A percentile compares a stretch with the other conserved stretches of the same genome.
These are phyloP conservation scores for Ogataea methylovora DNA, from an alignment of 805 yeast species.

Conservation along the genomic window DNA sequence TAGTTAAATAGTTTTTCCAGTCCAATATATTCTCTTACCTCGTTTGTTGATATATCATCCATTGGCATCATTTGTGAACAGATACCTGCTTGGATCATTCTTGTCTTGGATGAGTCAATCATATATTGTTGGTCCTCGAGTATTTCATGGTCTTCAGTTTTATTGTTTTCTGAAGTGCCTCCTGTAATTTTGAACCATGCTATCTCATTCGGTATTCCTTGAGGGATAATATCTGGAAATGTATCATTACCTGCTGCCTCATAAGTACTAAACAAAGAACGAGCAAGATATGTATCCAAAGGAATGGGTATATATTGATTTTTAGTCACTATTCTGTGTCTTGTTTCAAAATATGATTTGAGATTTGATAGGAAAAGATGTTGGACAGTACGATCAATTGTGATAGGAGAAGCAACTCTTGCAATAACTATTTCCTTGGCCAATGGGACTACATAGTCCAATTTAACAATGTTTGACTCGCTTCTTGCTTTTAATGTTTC, in stretches of 20 bases:
- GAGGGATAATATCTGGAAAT: slow-evolving; percentile 37
- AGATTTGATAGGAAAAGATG: slow-evolving; percentile 53
- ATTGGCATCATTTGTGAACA: slow-evolving; percentile 19
- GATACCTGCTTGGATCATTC: slow-evolving; percentile 62
- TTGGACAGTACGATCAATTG: slow-evolving; percentile 59
- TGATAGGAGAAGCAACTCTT: slow-evolving; percentile 59
- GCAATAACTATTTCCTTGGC: slow-evolving; percentile 63
- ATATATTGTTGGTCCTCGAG: slow-evolving; percentile 33
- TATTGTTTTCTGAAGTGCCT: slow-evolving; percentile 27
- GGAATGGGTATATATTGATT: slow-evolving; percentile 73
- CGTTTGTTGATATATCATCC: too few relatives aligned
- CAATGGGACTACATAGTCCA: slow-evolving; percentile 26
- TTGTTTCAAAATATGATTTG: slow-evolving; percentile 51
- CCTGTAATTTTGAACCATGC: slow-evolving; percentile 81
- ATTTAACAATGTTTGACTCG: slow-evolving; percentile 11
- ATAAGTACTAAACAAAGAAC: slow-evolving; percentile 39
- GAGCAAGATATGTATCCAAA: slow-evolving; percentile 61
- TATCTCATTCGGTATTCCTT: slow-evolving; percentile 59
- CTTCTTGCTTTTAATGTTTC: slow-evolving; percentile 7
- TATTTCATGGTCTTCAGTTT: slow-evolving; percentile 12
- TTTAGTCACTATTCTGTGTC: slow-evolving; percentile 48
- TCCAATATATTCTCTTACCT: slow-evolving; percentile 10
- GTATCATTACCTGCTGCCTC: slow-evolving; percentile 8
- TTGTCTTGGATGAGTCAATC: slow-evolving; percentile 62
- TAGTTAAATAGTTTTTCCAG: slow-evolving; percentile 7